Base-by-base conservation (phyloP, 75 land plant species). In the Cupressus sempervirens region DNA sequence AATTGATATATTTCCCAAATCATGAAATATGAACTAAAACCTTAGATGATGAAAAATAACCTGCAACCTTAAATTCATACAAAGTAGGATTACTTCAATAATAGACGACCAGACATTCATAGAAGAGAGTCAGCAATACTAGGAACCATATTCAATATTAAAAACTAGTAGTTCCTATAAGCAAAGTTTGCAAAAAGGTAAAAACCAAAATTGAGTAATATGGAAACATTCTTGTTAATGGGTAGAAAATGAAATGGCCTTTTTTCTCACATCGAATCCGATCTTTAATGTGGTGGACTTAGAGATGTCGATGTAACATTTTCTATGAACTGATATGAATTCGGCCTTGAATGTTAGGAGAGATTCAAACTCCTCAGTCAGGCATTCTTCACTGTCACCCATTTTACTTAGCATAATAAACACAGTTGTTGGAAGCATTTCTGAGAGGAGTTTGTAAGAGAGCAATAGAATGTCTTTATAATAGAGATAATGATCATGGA, bases 61-160 rank as follows among this genome's bases (percentile, higher is more conserved):
- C 0, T 48, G 9, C 1, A 48, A 10, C 8, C 1, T 48, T 8
- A 48, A 9, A 8, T 48, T 1, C 50, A 48, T 0, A 48, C 11
- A 8, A 8, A 48, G 0, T 0, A 8, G 10, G 9, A 48, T 48
- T 0, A 48, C 62, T 72, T 80, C 54, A 89, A 84, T 38, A 38
- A 38, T 1, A 38, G 40, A 38, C 2, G 2, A 38, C 40, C 40
- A 38, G 2, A 38, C 1, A 38, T 38, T 38, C 40, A 38, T 38
- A 38, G 40, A n/a, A 70, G 90, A 89, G 72, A 87, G 84, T 86
- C 84, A 70, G 30, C 88, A 89, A 76, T 87, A 84, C 83, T 89
- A 81, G 54, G 70, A 83, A 30, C 70, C 86, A 75, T 34, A 36
- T 16, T 35, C 15, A n/a, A 40, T 18, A 45, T n/a, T 18, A 4